Evolutionary conservation across 2,329 filamentous ascomycete species (phyloP).

Genomic region (Curvularia eragrostidis): DNA sequence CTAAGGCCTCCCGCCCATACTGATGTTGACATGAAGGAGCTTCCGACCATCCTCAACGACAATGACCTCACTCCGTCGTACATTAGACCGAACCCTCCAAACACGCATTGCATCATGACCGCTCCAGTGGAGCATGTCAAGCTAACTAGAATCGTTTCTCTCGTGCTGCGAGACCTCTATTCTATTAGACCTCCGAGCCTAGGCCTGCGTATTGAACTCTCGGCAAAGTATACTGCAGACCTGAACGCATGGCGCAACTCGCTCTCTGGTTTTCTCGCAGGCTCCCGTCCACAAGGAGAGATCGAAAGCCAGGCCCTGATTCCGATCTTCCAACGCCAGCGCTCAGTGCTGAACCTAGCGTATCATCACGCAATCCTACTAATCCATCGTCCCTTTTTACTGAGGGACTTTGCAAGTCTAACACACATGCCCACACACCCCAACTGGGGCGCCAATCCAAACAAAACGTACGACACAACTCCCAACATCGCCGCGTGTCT

Average conservation of each 20-base stretch:
- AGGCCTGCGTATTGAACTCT: slow-evolving; percentile 45
- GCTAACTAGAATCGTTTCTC: slow-evolving; percentile 54
- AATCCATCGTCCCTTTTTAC: slow-evolving; percentile 62
- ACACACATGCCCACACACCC: slow-evolving; percentile 39
- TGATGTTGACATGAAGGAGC: slow-evolving; percentile 36
- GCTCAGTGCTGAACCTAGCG: slow-evolving; percentile 61
- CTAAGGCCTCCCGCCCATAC: not conserved
- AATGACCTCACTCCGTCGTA: slow-evolving; percentile 37
- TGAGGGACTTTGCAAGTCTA: slow-evolving; percentile 52
- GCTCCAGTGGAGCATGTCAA: slow-evolving; percentile 56
- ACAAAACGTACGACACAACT: slow-evolving; percentile 26
- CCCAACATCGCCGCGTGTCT: slow-evolving; percentile 56
- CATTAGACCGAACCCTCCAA: slow-evolving; percentile 38
- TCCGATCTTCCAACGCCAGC: slow-evolving; percentile 61
- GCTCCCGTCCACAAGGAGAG: slow-evolving; percentile 45
- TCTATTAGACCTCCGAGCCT: slow-evolving; percentile 47
- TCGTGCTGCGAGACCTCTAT: slow-evolving; percentile 56
- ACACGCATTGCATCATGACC: slow-evolving; percentile 52
- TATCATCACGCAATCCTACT: slow-evolving; percentile 65
- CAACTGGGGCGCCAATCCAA: slow-evolving; percentile 17
- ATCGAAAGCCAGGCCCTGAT: slow-evolving; percentile 55
- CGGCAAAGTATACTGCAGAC: slow-evolving; percentile 52
- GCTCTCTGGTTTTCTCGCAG: slow-evolving; percentile 53
- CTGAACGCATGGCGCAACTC: slow-evolving; percentile 56
- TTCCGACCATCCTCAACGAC: slow-evolving; percentile 47